These are phyloP conservation scores for Tolypocladium tropicale DNA, from an alignment of 2,329 filamentous ascomycete genomes.

Conservation along the genomic window DNA sequence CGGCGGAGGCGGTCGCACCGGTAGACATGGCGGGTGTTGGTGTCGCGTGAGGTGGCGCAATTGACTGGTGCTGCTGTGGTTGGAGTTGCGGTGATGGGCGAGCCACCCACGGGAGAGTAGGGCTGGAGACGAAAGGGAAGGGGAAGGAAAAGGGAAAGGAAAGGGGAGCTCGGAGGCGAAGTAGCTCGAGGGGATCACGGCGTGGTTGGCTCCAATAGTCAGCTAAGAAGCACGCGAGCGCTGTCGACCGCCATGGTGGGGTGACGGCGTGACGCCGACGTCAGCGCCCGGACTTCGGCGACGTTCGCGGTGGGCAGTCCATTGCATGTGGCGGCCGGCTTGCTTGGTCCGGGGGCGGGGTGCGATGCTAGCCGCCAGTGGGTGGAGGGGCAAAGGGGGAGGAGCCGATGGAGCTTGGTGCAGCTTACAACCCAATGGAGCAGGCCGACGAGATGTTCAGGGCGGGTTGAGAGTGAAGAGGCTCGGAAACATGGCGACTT, in stretches of 20 bases:
- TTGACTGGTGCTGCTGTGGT: background rate
- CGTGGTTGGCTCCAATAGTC: too few species aligned
- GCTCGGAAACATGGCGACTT: too few species aligned
- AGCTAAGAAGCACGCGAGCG: background rate
- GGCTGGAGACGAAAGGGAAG: background rate
- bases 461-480: too few species aligned
- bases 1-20: conserved; percentile 7
- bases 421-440: too few species aligned
- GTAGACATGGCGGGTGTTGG: conserved; percentile 8
- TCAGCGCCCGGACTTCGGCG: background rate
- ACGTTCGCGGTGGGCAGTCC: background rate
- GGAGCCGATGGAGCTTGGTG: too few species aligned
- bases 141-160: background rate
- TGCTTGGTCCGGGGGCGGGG: background rate
- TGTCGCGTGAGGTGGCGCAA: background rate
- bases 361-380: background rate
- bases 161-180: background rate
- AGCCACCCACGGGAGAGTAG: background rate
- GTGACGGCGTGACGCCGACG: background rate
- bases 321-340: background rate
- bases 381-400: too few species aligned
- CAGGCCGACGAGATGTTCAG: too few species aligned
- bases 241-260: background rate
- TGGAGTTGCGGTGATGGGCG: background rate
- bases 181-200: too few species aligned